Evolutionary conservation across 352 stramenopile species (phyloP).

Genomic region (Globisporangium irregulare): DNA sequence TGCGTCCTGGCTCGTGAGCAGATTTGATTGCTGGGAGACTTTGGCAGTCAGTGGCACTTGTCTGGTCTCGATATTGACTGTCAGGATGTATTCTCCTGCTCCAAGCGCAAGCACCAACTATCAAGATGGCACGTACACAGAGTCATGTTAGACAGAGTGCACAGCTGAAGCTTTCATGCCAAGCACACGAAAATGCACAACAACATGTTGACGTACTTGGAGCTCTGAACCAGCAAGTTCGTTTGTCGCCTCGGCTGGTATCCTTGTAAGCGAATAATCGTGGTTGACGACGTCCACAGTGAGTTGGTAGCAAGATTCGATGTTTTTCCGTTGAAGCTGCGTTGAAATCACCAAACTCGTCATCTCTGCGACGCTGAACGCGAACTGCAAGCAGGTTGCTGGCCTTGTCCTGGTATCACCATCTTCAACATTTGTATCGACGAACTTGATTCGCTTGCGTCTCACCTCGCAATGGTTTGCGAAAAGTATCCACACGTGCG

Average conservation of each 20-base stretch:
- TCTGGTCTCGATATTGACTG: slow-evolving; percentile 15
- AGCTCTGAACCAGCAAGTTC: background rate
- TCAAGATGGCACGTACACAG: background rate
- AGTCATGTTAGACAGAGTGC: background rate
- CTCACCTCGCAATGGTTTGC: slow-evolving; percentile 17
- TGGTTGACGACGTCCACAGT: slow-evolving; percentile 20
- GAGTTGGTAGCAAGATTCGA: background rate
- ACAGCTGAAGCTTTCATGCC: background rate
- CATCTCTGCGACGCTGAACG: slow-evolving; percentile 13
- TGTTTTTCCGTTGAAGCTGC: background rate
- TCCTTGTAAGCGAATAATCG: slow-evolving; percentile 22
- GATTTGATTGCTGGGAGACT: background rate
- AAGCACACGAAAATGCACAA: background rate
- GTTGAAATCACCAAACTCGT: slow-evolving; percentile 9
- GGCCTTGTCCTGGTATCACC: background rate
- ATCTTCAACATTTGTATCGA: background rate
- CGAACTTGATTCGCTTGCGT: slow-evolving; percentile 12
- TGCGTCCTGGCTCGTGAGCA: slow-evolving; percentile 15
- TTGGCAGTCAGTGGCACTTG: background rate
- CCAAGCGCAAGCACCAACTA: slow-evolving; percentile 30
- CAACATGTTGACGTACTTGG: slow-evolving; percentile 4
- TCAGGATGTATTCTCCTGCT: slow-evolving; percentile 43
- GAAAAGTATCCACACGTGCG: slow-evolving; percentile 26
- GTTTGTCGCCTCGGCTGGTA: slow-evolving; percentile 5
- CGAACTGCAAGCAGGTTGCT: slow-evolving; percentile 10